Percentiles rank a stretch among this genome's conserved stretches.
Evolutionary conservation across 2,329 filamentous ascomycete species (phyloP).

Genomic region (Clonostachys sp.): DNA sequence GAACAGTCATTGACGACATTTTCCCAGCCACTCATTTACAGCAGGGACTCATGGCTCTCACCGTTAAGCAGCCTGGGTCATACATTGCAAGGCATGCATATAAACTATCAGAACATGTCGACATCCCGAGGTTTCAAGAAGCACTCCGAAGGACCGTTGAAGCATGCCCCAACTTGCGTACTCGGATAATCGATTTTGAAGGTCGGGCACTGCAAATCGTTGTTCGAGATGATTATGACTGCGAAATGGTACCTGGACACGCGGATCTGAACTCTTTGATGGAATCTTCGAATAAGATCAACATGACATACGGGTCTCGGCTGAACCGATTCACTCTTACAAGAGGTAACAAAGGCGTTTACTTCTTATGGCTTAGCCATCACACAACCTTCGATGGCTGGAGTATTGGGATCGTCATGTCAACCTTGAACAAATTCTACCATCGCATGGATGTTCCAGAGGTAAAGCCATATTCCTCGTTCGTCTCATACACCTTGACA

Average conservation of each 20-base stretch:
- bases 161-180: constrained; percentile 4
- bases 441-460: background rate
- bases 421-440: constrained; percentile 1
- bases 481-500: constrained; percentile 4
- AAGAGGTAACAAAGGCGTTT: background rate
- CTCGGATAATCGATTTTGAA: constrained; percentile 2
- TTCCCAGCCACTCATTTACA: constrained; percentile 35
- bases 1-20: constrained; percentile 15
- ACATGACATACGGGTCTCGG: constrained; percentile 1
- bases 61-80: constrained; percentile 21
- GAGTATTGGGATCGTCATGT: constrained; percentile 6
- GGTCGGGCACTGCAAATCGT: constrained; percentile 5
- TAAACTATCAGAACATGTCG: constrained; percentile 8
- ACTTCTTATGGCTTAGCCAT: constrained; percentile 15
- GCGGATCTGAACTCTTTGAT: background rate
- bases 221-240: constrained; percentile 1
- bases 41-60: constrained; percentile 29
- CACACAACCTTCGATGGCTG: constrained; percentile 19
- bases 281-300: background rate
- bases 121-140: constrained; percentile 14
- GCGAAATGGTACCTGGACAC: background rate
- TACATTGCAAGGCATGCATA: constrained; percentile 26
- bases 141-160: constrained; percentile 14
- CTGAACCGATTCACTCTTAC: background rate
- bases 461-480: constrained; percentile 1